Evolutionary conservation across 2,329 filamentous ascomycete genomes (phyloP).

Genomic region (Scedosporium boydii): DNA sequence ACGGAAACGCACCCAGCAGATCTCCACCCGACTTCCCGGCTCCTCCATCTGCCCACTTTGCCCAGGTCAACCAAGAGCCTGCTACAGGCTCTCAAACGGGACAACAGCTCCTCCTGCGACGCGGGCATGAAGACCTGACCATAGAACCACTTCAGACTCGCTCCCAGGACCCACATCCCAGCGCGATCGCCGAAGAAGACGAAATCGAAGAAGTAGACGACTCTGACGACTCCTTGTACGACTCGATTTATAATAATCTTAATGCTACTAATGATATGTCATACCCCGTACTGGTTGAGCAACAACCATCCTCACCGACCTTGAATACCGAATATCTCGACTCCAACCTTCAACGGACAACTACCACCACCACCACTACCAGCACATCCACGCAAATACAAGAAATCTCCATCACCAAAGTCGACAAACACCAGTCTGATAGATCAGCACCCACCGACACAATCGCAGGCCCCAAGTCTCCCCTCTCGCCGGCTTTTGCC

Average conservation of each 20-base stretch:
- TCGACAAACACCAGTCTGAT: background rate
- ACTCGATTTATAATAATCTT: conserved; percentile 8
- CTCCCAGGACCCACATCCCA: background rate
- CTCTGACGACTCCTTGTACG: conserved; percentile 8
- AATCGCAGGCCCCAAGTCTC: conserved; percentile 12
- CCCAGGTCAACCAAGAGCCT: background rate
- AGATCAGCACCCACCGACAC: background rate
- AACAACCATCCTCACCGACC: conserved; percentile 10
- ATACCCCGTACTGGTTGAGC: conserved; percentile 9
- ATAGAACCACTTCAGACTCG: background rate
- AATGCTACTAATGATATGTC: conserved; percentile 10
- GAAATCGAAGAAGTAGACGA: background rate
- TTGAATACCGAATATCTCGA: conserved; percentile 3
- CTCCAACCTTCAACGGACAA: background rate
- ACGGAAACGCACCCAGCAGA: conserved; percentile 1
- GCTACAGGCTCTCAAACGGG: background rate
- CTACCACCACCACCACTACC: background rate
- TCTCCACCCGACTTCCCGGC: background rate
- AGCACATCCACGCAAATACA: background rate
- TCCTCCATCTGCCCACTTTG: background rate
- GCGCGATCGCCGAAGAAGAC: conserved; percentile 1
- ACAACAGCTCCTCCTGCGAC: background rate
- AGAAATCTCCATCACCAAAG: background rate
- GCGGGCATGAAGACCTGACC: background rate
- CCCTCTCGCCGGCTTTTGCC: conserved; percentile 42